phyloP scores from a whole-genome alignment of 768 basidiomycete species.

The Podaxis sp. region DNA sequence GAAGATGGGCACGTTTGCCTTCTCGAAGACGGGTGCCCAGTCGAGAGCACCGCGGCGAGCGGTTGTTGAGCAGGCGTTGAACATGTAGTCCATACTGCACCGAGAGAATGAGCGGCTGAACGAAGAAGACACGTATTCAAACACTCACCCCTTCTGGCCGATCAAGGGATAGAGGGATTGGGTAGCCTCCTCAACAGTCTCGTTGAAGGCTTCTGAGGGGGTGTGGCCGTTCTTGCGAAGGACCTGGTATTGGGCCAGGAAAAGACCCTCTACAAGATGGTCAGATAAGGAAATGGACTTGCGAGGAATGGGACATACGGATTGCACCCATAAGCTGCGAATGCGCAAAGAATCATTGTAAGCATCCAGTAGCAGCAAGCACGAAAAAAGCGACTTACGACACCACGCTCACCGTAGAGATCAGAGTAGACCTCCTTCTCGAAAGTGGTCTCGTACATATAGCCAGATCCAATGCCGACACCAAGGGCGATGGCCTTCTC shows the following conservation, averaged over 20 bases:
- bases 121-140: background rate
- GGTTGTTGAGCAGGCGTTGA: conserved; percentile 97
- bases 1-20: conserved; percentile 92
- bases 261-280: conserved; percentile 76
- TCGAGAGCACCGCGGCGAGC: conserved; percentile 98
- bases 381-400: conserved; percentile 55
- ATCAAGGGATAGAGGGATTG: conserved; percentile 98
- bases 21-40: conserved; percentile 97
- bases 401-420: conserved; percentile 99
- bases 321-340: conserved; percentile 93
- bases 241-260: conserved; percentile 98
- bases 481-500: conserved; percentile 96
- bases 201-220: conserved; percentile 99
- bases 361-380: background rate
- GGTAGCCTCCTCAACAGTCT: conserved; percentile 99
- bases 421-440: conserved; percentile 99
- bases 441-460: conserved; percentile 98
- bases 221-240: conserved; percentile 95
- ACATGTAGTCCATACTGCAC: conserved; percentile 97
- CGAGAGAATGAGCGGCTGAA: background rate
- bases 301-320: conserved; percentile 47
- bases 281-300: conserved; percentile 7
- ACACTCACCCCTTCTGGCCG: conserved; percentile 81
- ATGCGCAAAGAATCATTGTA: conserved; percentile 13
- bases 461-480: conserved; percentile 94